Evolutionary conservation across 352 stramenopile genomes (phyloP), one percentile per base, ranked within the genome.

Genomic region (Pythium folliculosum): DNA sequence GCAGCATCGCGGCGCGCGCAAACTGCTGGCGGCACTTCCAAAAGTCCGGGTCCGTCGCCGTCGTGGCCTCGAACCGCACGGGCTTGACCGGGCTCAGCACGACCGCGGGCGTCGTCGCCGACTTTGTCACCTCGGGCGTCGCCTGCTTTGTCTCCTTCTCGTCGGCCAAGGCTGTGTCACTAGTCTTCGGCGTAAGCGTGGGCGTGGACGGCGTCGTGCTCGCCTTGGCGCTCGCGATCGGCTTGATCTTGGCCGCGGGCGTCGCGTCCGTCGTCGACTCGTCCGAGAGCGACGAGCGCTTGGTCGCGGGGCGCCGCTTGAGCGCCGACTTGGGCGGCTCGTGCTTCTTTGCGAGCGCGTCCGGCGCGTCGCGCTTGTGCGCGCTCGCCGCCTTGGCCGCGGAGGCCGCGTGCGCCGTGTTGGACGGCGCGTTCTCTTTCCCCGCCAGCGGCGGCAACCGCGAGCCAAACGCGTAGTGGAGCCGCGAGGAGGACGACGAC

Each of bases 11-110:
- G 38, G 67, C 27, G 8, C 75, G 71, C 17, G 76, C 74, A 23
- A 51, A 54, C 55, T 71, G 37, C 61, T 75, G 74, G 23, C 77
- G 71, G 48, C 75, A 69, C 48, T 77, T 71, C 77, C 77, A 84
- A 54, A 80, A 84, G 35, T 60, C 71, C 37, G 77, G 69, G 2
- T 78, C 65, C 1, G 70, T 67, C 27, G 69, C 62, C 32, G 25
- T 69, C 75, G 61, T 50, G 64, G 56, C 8, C 43, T 55, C 52
- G 35, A 60, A 71, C 21, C 19, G 38, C 19, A 72, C n/a, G 21
- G 52, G 49, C 43, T 67, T 53, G 17, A 65, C 49, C 10, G 68
- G 60, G 22, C 59, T 38, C 35, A 69, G 47, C 54, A 27, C 35
- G 6, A 65, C 35, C 3, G 38, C 67, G 60, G 43, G 14, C 57